Conservation (phyloP, 2,329 filamentous ascomycete genomes). For the Ophiostoma australiae region DNA sequence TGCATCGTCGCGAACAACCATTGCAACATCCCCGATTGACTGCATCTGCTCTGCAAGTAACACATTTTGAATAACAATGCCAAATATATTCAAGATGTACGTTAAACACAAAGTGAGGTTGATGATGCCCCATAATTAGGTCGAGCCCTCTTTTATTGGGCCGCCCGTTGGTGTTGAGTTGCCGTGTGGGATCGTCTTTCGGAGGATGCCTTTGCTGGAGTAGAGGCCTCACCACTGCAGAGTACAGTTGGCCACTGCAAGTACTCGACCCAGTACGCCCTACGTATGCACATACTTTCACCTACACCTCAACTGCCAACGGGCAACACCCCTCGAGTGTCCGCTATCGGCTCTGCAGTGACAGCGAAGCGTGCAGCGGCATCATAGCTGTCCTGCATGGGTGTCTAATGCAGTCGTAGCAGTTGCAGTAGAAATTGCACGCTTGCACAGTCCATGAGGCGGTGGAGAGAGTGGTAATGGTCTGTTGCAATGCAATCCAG, state of each 20-base stretch:
- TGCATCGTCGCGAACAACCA: not conserved
- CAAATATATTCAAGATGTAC: not conserved
- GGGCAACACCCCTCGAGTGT: not conserved
- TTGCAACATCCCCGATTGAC: not conserved
- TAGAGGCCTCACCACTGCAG: too few species aligned
- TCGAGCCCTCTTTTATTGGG: constrained; percentile 15
- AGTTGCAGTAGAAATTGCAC: not conserved
- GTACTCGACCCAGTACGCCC: not conserved
- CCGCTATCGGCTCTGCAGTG: constrained; percentile 16
- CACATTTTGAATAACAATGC: not conserved
- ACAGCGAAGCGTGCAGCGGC: constrained; percentile 14
- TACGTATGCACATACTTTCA: too few species aligned
- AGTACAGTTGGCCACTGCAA: not conserved
- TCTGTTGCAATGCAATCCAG: not conserved
- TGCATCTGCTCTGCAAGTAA: not conserved
- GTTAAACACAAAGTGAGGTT: constrained; percentile 3
- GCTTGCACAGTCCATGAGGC: not conserved
- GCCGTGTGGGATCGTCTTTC: not conserved
- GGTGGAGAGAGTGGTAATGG: not conserved
- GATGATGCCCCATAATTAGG: constrained; percentile 8
- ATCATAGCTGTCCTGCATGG: not conserved
- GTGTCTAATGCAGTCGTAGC: constrained; percentile 11
- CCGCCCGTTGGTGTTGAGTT: not conserved
- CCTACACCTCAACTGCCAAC: not conserved
- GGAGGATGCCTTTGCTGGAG: not conserved